These are phyloP conservation scores for Aspergillus spinulosporus DNA, from an alignment of 2,329 filamentous ascomycete species.

Conservation along the genomic window DNA sequence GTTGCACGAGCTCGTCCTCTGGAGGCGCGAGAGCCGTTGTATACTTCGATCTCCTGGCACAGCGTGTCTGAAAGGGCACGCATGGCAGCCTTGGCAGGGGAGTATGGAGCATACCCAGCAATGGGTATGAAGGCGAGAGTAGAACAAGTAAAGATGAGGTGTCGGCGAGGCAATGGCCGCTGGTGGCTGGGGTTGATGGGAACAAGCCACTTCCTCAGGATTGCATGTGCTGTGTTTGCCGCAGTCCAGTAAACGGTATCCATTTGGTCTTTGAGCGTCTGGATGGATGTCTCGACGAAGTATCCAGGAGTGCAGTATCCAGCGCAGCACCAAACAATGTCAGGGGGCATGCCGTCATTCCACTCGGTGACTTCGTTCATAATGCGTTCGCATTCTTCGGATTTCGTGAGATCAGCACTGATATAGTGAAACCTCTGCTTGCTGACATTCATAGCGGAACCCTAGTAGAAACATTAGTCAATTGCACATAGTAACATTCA, in stretches of 20 bases:
- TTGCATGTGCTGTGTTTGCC: conserved; percentile 80
- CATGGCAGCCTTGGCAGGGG: conserved; percentile 81
- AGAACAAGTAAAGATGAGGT: conserved; percentile 86
- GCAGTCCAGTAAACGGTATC: conserved; percentile 89
- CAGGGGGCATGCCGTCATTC: conserved; percentile 73
- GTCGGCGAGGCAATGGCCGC: conserved; percentile 51
- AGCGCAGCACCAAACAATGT: conserved; percentile 89
- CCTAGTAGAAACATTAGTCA: conserved; percentile 45
- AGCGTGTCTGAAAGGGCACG: conserved; percentile 80
- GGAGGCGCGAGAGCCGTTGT: conserved; percentile 64
- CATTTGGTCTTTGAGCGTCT: conserved; percentile 74
- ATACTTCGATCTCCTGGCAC: conserved; percentile 79
- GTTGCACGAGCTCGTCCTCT: conserved; percentile 42
- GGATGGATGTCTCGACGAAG: conserved; percentile 71
- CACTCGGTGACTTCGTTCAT: conserved; percentile 71
- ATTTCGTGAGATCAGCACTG: conserved; percentile 73
- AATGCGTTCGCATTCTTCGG: conserved; percentile 68
- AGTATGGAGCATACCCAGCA: conserved; percentile 80
- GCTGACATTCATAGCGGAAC: conserved; percentile 63
- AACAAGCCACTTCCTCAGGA: conserved; percentile 71
- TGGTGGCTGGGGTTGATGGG: conserved; percentile 33
- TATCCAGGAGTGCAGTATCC: conserved; percentile 72
- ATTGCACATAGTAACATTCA: not conserved
- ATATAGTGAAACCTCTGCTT: conserved; percentile 81
- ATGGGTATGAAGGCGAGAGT: conserved; percentile 73